Evolutionary conservation across 768 basidiomycete species (phyloP), one percentile per base, ranked within the genome.

Genomic region (Amanita subjunquillea): DNA sequence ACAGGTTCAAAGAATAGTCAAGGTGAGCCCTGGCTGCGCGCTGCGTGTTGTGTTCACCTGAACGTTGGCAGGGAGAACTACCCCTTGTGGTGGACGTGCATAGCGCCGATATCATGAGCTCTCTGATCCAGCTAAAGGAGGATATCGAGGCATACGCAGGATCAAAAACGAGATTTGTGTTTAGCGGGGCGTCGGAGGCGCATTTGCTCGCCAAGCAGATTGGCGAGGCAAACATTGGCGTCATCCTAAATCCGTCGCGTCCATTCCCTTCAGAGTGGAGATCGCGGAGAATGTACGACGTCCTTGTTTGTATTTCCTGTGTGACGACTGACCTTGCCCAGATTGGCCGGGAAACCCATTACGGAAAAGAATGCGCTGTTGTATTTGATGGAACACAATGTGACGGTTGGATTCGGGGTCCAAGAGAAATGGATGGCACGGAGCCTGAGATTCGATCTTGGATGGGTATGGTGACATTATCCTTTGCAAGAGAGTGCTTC

Each of bases 231-330:
- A 69, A 74, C 12, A 70, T 91, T 40, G 87, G 88, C 22, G 78
- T 93, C 30, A 78, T 94, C 57, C 59, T 90, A 22, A 65, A 72
- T 4, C 83, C 85, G 1, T 70, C 81, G 2, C 69, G 86, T 36
- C 77, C 86, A 6, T 91, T 82, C 75, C 90, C 90, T 0, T 57
- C 59, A 7, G 57, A 63, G 6, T 93, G 90, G 90, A 82, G 86
- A 57, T 67, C 72, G 51, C 71, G 70, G 43, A 68, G 85, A 48
- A 78, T 83, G 79, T 81, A 55, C 51, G 77, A 61, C 20, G n/a
- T 49, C 34, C 17, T 37, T 34, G 48, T 10, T 37, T 27, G 34
- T 40, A 13, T 8, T 7, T 17, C 34, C 37, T 20, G 48, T 13
- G 44, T 39, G 20, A 27, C 4, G 8, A 4, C 22, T 22, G 13